A percentile compares a stretch with the other conserved stretches of the same genome.
These are phyloP conservation scores for Picochlorum sp. DNA, from an alignment of 139 green algal species.

Conservation along the genomic window DNA sequence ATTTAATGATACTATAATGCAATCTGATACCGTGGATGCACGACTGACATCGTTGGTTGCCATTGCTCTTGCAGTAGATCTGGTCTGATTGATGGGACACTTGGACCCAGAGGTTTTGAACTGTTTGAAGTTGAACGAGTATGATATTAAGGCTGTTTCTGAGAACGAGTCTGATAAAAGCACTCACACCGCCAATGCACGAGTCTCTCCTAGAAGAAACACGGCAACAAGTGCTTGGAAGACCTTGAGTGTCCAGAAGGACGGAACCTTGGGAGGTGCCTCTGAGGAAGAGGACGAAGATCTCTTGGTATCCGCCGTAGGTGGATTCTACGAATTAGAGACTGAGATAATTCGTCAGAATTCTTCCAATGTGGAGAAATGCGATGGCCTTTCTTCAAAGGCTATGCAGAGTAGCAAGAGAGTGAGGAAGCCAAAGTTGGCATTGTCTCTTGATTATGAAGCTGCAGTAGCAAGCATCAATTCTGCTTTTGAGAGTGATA, in stretches of 20 bases:
- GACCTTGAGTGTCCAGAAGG: constrained; percentile 3
- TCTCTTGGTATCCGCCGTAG: not conserved
- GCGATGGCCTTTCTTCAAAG: too few relatives aligned
- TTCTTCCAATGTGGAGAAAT: too few relatives aligned
- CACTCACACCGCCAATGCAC: not conserved
- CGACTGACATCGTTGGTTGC: too few relatives aligned
- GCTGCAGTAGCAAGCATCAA: constrained; percentile 24
- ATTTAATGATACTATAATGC: too few relatives aligned
- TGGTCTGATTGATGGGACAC: constrained; percentile 1
- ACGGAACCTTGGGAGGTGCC: not conserved
- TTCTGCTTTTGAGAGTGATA: constrained; percentile 1
- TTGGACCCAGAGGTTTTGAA: constrained; percentile 7
- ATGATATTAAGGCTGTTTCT: not conserved
- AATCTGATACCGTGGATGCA: too few relatives aligned
- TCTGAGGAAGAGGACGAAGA: constrained; percentile 1
- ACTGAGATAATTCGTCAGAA: not conserved
- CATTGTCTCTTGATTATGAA: constrained; percentile 24
- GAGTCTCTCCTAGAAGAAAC: not conserved
- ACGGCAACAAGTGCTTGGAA: not conserved
- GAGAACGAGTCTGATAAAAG: constrained; percentile 1
- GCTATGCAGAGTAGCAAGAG: not conserved
- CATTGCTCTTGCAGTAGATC: not conserved
- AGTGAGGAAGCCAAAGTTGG: constrained; percentile 4
- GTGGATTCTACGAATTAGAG: not conserved
- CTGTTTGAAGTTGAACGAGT: constrained; percentile 18